Evolutionary conservation across 2,329 filamentous ascomycete species (phyloP), one percentile per base, ranked within the genome.

Genomic region (Thelonectria blattea): DNA sequence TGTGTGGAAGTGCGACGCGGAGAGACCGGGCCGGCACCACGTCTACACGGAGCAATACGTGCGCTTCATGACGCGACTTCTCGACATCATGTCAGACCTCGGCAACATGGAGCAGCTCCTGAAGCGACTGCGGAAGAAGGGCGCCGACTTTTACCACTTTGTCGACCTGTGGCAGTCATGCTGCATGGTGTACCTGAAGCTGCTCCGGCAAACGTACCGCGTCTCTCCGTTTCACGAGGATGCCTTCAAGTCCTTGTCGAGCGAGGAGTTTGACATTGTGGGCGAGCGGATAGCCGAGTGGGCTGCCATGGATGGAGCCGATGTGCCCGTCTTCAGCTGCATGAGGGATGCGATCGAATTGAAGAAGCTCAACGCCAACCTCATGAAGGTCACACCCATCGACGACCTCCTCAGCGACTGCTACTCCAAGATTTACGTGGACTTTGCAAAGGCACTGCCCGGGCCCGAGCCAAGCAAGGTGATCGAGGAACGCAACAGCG

Each of bases 401-500:
- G 95, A 99, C 70, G 95, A 99, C 71, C 83, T 98, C n/a, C 91
- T 97, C 65, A 91, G 89, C 20, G 95, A 99, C 75, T 88, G 91
- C 50, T 99, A 97, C 75, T 90, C 91, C 1, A 83, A 87, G 50
- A 80, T 96, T 15, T 95, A 92, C 72, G 82, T 84, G 17, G 85
- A 89, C 30, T 79, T 93, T 50, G 87, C 87, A 2, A 84, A 84
- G 43, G 81, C 80, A 3, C 76, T 92, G 2, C 83, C 85, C 0
- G 80, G 80, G 27, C 73, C 75, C n/a, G 77, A 82, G 47, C 78
- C 83, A 20, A 75, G 80, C 61, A 73, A 76, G 60, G 75, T 80
- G 56, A 80, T 79, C 65, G 83, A 75, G 67, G 84, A 78, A 63
- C 77, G 78, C 50, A 78, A 78, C 7, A 76, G 75, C 5, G 78